Percentiles rank a stretch among this genome's conserved stretches.
These are phyloP conservation scores for Flammula alnicola DNA, from an alignment of 1,284 basidiomycete species.

Conservation along the genomic window DNA sequence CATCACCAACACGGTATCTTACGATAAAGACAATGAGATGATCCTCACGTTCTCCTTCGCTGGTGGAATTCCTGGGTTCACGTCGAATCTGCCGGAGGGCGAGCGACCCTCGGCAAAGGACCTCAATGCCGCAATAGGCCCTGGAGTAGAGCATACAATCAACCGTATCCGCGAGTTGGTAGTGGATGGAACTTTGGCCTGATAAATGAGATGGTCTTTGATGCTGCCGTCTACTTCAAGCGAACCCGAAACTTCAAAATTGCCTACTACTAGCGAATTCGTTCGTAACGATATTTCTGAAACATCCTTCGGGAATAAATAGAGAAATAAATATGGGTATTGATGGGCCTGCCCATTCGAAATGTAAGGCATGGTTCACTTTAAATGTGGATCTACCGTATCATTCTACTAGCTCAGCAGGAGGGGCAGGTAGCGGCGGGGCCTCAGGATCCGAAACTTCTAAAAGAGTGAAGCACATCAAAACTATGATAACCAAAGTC, in stretches of 20 bases:
- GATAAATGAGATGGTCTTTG: not conserved
- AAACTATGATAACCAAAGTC: no score
- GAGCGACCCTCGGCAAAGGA: slow-evolving; percentile 14
- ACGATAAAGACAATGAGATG: slow-evolving; percentile 32
- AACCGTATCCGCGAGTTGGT: slow-evolving; percentile 9
- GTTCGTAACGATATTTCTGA: no score
- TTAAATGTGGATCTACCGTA: no score
- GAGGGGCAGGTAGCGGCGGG: no score
- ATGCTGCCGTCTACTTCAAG: not conserved
- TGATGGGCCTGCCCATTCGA: no score
- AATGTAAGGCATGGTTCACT: no score
- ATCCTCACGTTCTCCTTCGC: slow-evolving; percentile 36
- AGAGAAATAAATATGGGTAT: no score
- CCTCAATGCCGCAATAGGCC: slow-evolving; percentile 31
- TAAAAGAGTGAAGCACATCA: no score
- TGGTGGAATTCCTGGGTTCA: slow-evolving; percentile 34
- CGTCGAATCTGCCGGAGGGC: not conserved
- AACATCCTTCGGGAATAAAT: no score
- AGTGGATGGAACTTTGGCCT: not conserved
- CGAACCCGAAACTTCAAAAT: not conserved
- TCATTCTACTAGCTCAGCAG: no score
- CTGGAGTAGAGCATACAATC: slow-evolving; percentile 12
- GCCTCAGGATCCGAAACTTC: no score
- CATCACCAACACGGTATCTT: slow-evolving; percentile 37
- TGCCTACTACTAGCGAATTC: not conserved